Evolutionary conservation across 768 basidiomycete genomes (phyloP).

Genomic region (Panaeolus papilionaceus): DNA sequence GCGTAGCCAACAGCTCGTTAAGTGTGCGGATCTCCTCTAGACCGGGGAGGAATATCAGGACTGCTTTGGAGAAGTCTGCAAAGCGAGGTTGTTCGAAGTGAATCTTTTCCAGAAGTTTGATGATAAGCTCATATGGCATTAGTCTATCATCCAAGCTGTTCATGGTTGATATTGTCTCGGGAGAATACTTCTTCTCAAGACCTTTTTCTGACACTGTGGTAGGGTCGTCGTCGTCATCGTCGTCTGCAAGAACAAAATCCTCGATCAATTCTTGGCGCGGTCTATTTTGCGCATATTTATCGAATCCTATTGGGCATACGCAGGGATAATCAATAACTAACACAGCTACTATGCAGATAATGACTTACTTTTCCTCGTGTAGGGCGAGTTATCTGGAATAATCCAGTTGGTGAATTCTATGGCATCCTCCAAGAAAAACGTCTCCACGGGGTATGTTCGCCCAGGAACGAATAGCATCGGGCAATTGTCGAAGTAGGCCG

Average conservation of each 20-base stretch:
- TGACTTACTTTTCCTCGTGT: constrained; percentile 70
- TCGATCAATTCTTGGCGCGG: constrained; percentile 80
- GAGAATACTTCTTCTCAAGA: constrained; percentile 81
- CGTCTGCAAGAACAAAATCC: constrained; percentile 55
- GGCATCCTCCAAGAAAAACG: constrained; percentile 89
- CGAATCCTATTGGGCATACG: constrained; percentile 49
- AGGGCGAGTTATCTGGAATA: constrained; percentile 81
- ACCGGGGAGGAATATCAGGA: constrained; percentile 94
- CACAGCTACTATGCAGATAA: background rate
- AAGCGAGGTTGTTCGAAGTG: constrained; percentile 72
- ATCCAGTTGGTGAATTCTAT: constrained; percentile 83
- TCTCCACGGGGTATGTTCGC: constrained; percentile 91
- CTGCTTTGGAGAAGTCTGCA: constrained; percentile 70
- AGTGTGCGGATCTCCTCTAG: constrained; percentile 91
- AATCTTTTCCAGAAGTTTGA: constrained; percentile 80
- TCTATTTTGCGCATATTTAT: constrained; percentile 70
- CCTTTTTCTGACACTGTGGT: constrained; percentile 41
- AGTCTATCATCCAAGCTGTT: constrained; percentile 87
- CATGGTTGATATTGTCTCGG: constrained; percentile 75
- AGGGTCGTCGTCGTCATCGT: constrained; percentile 71
- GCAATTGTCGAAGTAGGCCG: constrained; percentile 85
- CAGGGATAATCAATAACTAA: constrained; percentile 11
- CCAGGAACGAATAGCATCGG: constrained; percentile 91
- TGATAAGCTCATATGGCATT: constrained; percentile 91
- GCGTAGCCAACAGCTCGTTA: constrained; percentile 80